These are phyloP conservation scores for Xanthoparmelia taractica DNA, from an alignment of 495 filamentous ascomycete species.

Conservation along the genomic window DNA sequence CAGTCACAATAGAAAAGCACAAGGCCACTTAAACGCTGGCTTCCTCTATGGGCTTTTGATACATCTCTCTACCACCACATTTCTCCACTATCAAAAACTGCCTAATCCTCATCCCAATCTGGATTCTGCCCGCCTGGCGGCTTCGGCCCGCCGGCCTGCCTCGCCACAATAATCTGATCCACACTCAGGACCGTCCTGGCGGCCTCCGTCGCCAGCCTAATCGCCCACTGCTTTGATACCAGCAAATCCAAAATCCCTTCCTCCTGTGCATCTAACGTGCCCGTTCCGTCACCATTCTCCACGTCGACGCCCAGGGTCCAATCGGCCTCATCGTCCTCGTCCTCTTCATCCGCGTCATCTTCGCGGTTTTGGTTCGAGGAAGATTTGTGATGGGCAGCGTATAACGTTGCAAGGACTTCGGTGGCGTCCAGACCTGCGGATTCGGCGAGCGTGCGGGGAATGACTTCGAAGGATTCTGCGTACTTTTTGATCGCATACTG, in stretches of 20 bases:
- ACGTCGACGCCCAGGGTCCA: slow-evolving; percentile 93
- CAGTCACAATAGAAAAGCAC: not conserved
- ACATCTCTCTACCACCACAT: not conserved
- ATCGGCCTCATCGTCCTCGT: slow-evolving; percentile 53
- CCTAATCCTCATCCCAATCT: slow-evolving; percentile 94
- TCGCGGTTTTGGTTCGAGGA: slow-evolving; percentile 20
- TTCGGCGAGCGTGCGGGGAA: slow-evolving; percentile 88
- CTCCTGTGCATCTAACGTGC: slow-evolving; percentile 79
- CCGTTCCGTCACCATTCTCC: slow-evolving; percentile 71
- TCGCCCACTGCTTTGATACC: slow-evolving; percentile 87
- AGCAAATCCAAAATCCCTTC: slow-evolving; percentile 90
- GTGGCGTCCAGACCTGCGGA: slow-evolving; percentile 93
- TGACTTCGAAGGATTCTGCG: slow-evolving; percentile 94
- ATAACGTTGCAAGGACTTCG: slow-evolving; percentile 82
- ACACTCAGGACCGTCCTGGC: slow-evolving; percentile 91
- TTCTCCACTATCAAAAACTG: slow-evolving; percentile 10
- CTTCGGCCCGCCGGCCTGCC: slow-evolving; percentile 96
- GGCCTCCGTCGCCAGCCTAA: slow-evolving; percentile 90
- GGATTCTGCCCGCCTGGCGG: slow-evolving; percentile 72
- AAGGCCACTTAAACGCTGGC: not conserved
- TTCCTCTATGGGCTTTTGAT: slow-evolving; percentile 11
- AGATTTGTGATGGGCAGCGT: slow-evolving; percentile 82
- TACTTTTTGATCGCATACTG: slow-evolving; percentile 97
- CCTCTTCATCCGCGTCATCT: slow-evolving; percentile 34
- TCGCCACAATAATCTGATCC: slow-evolving; percentile 97